phyloP scores from a whole-genome alignment of 176 grass and related monocot species.

The Alloteropsis semialata region DNA sequence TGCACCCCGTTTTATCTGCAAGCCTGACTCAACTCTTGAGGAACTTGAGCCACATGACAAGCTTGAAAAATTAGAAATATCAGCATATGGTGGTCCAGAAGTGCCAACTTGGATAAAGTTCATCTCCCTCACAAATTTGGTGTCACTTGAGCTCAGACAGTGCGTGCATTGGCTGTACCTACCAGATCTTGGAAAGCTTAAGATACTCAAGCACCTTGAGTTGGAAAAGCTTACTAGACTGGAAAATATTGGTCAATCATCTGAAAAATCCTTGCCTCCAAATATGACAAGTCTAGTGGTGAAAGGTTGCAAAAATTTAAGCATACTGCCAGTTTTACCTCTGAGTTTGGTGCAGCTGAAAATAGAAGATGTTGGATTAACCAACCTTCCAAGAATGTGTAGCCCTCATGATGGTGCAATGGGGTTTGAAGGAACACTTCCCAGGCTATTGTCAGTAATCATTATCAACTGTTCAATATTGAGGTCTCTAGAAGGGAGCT shows the following conservation, averaged over 20 bases:
- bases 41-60: neutral
- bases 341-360: constrained; percentile 6
- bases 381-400: constrained; percentile 20
- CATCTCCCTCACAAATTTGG: neutral
- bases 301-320: constrained; percentile 8
- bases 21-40: constrained; percentile 12
- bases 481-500: neutral
- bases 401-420: neutral
- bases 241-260: neutral
- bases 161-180: constrained; percentile 14
- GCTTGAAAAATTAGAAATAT: constrained; percentile 15
- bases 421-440: no score
- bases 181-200: constrained; percentile 27
- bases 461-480: neutral
- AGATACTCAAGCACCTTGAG: neutral
- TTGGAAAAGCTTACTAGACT: neutral
- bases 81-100: neutral
- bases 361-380: constrained; percentile 5
- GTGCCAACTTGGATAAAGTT: constrained; percentile 27
- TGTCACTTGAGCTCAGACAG: constrained; percentile 3
- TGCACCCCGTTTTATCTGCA: no score
- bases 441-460: neutral
- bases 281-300: constrained; percentile 13
- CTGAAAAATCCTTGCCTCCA: neutral
- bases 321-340: constrained; percentile 11